Evolutionary conservation across 2,329 filamentous ascomycete genomes (phyloP), one percentile per base, ranked within the genome.

Genomic region (Aspergillus pseudotamarii): DNA sequence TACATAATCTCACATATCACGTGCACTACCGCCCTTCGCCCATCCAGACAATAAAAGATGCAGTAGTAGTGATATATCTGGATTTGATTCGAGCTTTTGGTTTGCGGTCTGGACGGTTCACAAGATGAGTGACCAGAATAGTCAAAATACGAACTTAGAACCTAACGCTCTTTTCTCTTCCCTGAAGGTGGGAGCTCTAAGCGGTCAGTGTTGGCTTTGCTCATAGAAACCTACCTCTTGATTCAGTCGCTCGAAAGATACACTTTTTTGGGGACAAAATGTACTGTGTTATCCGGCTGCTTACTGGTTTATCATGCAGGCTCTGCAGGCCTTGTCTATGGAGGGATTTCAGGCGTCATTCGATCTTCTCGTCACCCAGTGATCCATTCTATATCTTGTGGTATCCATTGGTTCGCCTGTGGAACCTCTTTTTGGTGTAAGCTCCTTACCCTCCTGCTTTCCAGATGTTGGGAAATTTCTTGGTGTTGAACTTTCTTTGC

Each of bases 321-420:
- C 59, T 66, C 81, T 28, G 81, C 84, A 54, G 91, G 91, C 36
- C 75, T 89, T 30, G 74, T 91, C 34, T 82, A 87, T 58, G 91
- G 90, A 41, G 89, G 90, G 58, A 85, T 89, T 57, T 85, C 86
- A 41, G 93, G 92, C 32, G 89, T 96, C 54, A 77, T 94, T 55
- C 85, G 88, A 62, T 89, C 90, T 21, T 89, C 90, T 21, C 84
- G 82, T 26, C 86, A 91, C 4, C 84, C 86, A 4, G 75, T 88
- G 2, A 78, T 94, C 8, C 94, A 93, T 78, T 89, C 92, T 0
- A 69, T 90, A 14, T 85, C 89, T 43, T 89, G 90, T 26, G 91
- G 92, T 21, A 82, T 92, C 46, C 93, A 96, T 79, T 97, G 92
- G 87, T 92, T 92, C 77, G 84, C 87, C 48, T 84, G 96, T 45